phyloP scores from a whole-genome alignment of 169 alveolate species.

The Babesia divergens region DNA sequence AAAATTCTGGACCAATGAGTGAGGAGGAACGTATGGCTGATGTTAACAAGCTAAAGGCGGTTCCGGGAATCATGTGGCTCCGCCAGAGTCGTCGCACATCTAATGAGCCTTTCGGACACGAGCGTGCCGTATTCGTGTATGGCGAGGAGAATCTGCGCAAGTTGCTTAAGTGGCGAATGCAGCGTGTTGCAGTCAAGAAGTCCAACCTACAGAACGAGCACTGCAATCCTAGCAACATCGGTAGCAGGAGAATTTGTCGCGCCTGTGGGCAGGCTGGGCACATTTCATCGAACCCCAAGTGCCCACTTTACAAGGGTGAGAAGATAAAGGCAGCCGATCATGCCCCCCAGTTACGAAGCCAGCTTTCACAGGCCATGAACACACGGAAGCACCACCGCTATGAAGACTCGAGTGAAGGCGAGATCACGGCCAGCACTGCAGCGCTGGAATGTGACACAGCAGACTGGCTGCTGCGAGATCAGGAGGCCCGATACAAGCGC shows the following conservation, averaged over 20 bases:
- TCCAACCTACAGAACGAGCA: slow-evolving; percentile 10
- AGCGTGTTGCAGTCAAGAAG: slow-evolving; percentile 63
- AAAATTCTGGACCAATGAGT: slow-evolving; percentile 63
- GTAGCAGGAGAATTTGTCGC: slow-evolving; percentile 76
- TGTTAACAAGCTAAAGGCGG: slow-evolving; percentile 65
- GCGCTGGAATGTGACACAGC: slow-evolving; percentile 45
- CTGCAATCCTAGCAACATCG: background rate
- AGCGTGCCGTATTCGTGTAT: slow-evolving; percentile 77
- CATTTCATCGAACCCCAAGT: slow-evolving; percentile 83
- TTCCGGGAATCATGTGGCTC: slow-evolving; percentile 83
- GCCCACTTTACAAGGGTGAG: slow-evolving; percentile 72
- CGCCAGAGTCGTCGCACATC: slow-evolving; percentile 74
- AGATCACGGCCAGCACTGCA: slow-evolving; percentile 30
- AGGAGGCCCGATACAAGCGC: slow-evolving; percentile 25
- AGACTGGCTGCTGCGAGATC: slow-evolving; percentile 34
- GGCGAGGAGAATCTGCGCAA: slow-evolving; percentile 79
- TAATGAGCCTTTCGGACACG: slow-evolving; percentile 75
- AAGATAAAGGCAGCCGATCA: slow-evolving; percentile 8
- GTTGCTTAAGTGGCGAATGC: slow-evolving; percentile 76
- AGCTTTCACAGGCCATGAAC: slow-evolving; percentile 5
- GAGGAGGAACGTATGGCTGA: slow-evolving; percentile 72
- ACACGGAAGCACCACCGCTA: slow-evolving; percentile 3
- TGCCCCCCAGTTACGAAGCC: background rate
- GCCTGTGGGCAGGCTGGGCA: slow-evolving; percentile 85
- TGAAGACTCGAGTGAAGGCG: slow-evolving; percentile 55